Evolutionary conservation across 1,139 yeast species (phyloP).

Genomic region (Geotrichum reessii): DNA sequence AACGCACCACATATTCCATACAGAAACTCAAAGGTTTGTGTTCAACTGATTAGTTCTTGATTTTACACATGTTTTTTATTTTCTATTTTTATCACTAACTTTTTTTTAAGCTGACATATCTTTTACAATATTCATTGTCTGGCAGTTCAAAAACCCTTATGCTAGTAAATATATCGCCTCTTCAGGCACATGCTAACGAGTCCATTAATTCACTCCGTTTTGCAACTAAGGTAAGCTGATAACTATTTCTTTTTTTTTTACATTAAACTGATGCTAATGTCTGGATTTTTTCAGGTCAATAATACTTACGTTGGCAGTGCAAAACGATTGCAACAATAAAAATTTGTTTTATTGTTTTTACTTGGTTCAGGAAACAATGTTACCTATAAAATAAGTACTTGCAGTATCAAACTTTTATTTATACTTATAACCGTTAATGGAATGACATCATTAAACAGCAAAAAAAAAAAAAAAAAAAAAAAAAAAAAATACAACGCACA

Average conservation of each 20-base stretch:
- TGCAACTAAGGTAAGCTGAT: slow-evolving; percentile 54
- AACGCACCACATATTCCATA: slow-evolving; percentile 46
- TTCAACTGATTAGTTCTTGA: slow-evolving; percentile 17
- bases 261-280: too few relatives aligned
- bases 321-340: slow-evolving; percentile 3
- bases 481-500: too few relatives aligned
- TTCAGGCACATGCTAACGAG: slow-evolving; percentile 57
- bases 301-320: slow-evolving; percentile 26
- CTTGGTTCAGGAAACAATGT: neutral
- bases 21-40: slow-evolving; percentile 42
- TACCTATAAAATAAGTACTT: neutral
- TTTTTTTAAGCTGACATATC: slow-evolving; percentile 52
- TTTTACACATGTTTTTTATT: neutral
- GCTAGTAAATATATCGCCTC: slow-evolving; percentile 86
- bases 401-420: neutral
- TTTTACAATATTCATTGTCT: slow-evolving; percentile 78
- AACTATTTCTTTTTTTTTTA: neutral
- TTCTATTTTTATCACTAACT: neutral
- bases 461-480: neutral
- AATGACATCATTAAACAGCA: neutral
- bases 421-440: neutral
- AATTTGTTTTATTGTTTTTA: neutral
- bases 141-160: slow-evolving; percentile 86
- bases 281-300: slow-evolving; percentile 23
- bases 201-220: slow-evolving; percentile 80